Base-by-base conservation (phyloP, 2,329 filamentous ascomycete genomes). In the Paecilomyces niveus region DNA sequence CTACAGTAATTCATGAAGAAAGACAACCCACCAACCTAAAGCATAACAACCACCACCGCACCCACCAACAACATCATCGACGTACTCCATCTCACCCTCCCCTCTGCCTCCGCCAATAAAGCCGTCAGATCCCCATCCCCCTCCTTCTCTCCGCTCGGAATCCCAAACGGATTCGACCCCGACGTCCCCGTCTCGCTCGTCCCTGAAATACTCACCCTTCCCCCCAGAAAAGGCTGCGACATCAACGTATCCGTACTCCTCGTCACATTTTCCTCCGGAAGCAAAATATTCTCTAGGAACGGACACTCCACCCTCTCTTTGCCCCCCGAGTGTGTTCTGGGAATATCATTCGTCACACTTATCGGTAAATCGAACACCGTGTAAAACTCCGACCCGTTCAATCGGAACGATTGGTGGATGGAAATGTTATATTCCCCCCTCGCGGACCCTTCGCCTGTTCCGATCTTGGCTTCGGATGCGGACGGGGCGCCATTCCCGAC, bases 321-420 rank as follows among this genome's bases (percentile, higher is more conserved):
- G 3, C 26, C 50, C 11, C 21, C 21, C 22, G 51, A 26, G 18
- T 61, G 58, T 29, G 56, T 59, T 50, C 71, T 59, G 0, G 63
- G 58, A 62, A 90, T 89, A 45, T 75, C 78, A 69, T 90, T 90
- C 5, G 86, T 88, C 39, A 89, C 82, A 2, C 81, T 79, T 63
- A 90, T 86, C 18, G 87, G 87, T 11, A 89, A 74, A 63, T 90
- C 85, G 65, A 89, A 89, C 57, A 90, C 82, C 8, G 86, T 89
- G 70, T 89, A 89, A 64, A 84, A 80, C 53, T 87, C 78, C 1
- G 80, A 78, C 11, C 78, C 81, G 67, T 89, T 88, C 57, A 89
- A 77, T 11, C 84, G 81, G 70, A 88, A 90, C 65, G 81, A 86
- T 66, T 90, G 87, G 57, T 86, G 85, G 64, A 90, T 88, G 5